Conservation (phyloP, 164 flowering plant genomes). For the Taxillus chinensis region DNA sequence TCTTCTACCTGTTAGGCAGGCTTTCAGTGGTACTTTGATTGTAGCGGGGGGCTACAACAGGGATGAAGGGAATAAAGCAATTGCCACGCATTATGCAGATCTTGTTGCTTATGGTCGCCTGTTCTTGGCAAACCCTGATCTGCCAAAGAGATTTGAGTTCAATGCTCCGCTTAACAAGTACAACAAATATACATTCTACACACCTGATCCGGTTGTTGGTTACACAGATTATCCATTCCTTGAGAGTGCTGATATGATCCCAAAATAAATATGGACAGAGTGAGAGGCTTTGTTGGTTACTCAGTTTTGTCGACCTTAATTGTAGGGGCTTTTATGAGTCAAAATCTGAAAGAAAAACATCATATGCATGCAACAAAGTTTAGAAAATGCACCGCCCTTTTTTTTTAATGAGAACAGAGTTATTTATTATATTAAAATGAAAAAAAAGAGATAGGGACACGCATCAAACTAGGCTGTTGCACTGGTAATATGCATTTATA, state of each 20-base stretch:
- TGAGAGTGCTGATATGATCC: neutral
- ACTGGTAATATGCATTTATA: too few relatives aligned
- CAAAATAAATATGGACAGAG: too few relatives aligned
- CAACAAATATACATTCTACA: conserved; percentile 24
- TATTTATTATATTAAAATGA: too few relatives aligned
- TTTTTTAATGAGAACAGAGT: too few relatives aligned
- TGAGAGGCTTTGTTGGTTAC: too few relatives aligned
- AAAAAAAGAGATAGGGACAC: too few relatives aligned
- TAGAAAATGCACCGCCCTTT: too few relatives aligned
- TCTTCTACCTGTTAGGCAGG: conserved; percentile 36
- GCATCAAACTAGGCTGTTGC: too few relatives aligned
- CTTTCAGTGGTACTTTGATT: conserved; percentile 36
- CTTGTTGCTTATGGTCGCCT: conserved; percentile 24
- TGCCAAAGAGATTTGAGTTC: conserved; percentile 28
- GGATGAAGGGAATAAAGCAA: conserved; percentile 32
- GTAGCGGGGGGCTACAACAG: conserved; percentile 38
- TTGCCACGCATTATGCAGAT: conserved; percentile 24
- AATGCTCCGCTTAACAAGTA: conserved; percentile 30
- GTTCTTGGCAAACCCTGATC: conserved; percentile 37
- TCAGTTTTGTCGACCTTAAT: too few relatives aligned
- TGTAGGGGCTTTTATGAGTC: too few relatives aligned
- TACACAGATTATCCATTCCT: conserved; percentile 36
- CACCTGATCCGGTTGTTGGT: conserved; percentile 26
- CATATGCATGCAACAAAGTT: too few relatives aligned
- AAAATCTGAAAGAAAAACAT: too few relatives aligned